These are phyloP conservation scores for Lachnellula cervina DNA, from an alignment of 2,329 filamentous ascomycete species.

Conservation along the genomic window DNA sequence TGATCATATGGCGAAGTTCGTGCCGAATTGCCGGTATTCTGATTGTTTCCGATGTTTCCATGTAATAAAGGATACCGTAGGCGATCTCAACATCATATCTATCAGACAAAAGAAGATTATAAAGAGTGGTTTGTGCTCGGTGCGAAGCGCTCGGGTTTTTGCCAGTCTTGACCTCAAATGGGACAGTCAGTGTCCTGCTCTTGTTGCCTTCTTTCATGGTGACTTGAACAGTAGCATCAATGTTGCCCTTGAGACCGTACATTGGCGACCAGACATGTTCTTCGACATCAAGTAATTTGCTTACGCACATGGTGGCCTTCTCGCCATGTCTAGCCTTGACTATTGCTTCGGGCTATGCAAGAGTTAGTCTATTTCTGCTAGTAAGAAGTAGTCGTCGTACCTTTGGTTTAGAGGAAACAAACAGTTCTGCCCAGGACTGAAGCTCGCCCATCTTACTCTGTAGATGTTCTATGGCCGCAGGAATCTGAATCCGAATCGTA, in stretches of 20 bases:
- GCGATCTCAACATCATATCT: conserved; percentile 89
- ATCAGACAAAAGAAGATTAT: conserved; percentile 87
- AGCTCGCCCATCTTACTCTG: conserved; percentile 78
- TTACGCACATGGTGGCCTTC: conserved; percentile 76
- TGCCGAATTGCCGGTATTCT: conserved; percentile 80
- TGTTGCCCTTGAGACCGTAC: conserved; percentile 96
- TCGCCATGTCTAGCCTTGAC: conserved; percentile 76
- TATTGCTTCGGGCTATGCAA: conserved; percentile 57
- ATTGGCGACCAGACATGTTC: conserved; percentile 98
- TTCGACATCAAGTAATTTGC: conserved; percentile 91
- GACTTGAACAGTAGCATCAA: conserved; percentile 93
- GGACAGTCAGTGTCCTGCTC: conserved; percentile 70
- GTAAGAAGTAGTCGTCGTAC: conserved; percentile 38
- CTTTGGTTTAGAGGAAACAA: conserved; percentile 67
- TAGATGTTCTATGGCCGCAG: conserved; percentile 72
- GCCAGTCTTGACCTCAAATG: conserved; percentile 94
- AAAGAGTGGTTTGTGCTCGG: conserved; percentile 88
- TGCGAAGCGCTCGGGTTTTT: conserved; percentile 77
- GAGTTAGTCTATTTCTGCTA: conserved; percentile 11
- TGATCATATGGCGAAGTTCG: conserved; percentile 93
- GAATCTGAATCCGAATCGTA: conserved; percentile 70
- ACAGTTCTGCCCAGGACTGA: conserved; percentile 76
- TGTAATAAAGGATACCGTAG: conserved; percentile 90
- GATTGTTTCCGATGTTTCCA: conserved; percentile 82
- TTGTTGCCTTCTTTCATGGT: conserved; percentile 68